Conservation (phyloP, 257 asterid genomes). For the Capsicum baccatum region DNA sequence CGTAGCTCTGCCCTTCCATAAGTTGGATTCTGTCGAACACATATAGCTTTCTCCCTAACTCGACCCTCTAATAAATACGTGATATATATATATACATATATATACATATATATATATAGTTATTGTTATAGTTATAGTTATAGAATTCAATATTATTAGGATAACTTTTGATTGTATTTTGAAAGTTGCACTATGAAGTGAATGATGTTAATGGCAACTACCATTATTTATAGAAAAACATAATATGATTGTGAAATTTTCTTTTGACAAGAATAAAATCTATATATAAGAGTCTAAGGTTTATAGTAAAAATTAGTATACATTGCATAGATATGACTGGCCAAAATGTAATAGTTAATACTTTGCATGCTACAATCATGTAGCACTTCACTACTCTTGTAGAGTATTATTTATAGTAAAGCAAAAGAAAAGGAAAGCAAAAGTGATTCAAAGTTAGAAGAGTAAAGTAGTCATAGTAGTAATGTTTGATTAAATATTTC, state of each 20-base stretch:
- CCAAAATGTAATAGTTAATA: slow-evolving; percentile 8
- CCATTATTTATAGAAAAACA: background rate
- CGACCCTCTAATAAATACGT: too few relatives aligned
- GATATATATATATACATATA: too few relatives aligned
- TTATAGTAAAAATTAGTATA: slow-evolving; percentile 2
- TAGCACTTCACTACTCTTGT: slow-evolving; percentile 15
- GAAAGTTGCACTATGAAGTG: background rate
- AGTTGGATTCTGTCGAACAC: too few relatives aligned
- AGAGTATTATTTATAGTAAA: slow-evolving; percentile 25
- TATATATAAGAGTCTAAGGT: background rate
- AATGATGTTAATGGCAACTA: slow-evolving; percentile 2
- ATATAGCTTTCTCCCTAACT: too few relatives aligned
- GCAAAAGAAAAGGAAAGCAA: slow-evolving; percentile 1
- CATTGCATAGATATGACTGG: background rate
- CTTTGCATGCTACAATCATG: slow-evolving; percentile 31
- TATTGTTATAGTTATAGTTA: background rate
- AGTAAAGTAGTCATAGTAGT: slow-evolving; percentile 28
- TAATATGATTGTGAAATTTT: background rate
- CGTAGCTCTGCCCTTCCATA: background rate
- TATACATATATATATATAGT: too few relatives aligned
- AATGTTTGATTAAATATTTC: slow-evolving; percentile 29
- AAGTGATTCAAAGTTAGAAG: slow-evolving; percentile 25
- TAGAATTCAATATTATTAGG: background rate
- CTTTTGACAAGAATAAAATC: background rate
- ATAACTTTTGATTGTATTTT: background rate